Percentiles rank a stretch among this genome's conserved stretches.
Evolutionary conservation across 2,329 filamentous ascomycete species (phyloP).

Genomic region (Talaromyces sp.): DNA sequence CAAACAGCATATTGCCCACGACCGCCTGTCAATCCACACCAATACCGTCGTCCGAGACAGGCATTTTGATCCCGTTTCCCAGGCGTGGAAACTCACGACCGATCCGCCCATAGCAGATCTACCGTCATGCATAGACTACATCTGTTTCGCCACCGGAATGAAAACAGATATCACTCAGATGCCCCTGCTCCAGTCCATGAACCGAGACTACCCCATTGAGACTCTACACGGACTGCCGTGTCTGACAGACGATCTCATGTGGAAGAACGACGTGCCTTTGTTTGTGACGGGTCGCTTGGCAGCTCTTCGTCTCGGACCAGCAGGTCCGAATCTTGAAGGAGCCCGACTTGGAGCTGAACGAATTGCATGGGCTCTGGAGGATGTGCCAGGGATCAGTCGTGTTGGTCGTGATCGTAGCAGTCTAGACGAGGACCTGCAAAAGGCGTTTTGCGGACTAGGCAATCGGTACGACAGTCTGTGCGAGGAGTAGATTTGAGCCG

Average conservation of each 20-base stretch:
- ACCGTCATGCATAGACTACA: conserved; percentile 52
- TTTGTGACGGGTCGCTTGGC: conserved; percentile 67
- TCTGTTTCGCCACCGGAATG: conserved; percentile 72
- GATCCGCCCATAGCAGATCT: conserved; percentile 49
- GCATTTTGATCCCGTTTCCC: conserved; percentile 42
- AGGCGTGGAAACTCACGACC: conserved; percentile 50
- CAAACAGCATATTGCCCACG: conserved; percentile 51
- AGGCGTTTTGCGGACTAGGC: conserved; percentile 36
- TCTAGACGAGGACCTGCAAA: conserved; percentile 20
- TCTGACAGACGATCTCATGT: conserved; percentile 70
- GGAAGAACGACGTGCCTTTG: conserved; percentile 65
- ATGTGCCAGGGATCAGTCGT: conserved; percentile 40
- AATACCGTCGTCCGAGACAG: conserved; percentile 53
- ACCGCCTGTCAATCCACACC: conserved; percentile 52
- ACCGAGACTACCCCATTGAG: conserved; percentile 55
- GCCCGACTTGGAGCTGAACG: conserved; percentile 68
- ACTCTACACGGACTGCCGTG: conserved; percentile 64
- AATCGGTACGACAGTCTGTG: conserved; percentile 32
- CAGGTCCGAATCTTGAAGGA: conserved; percentile 68
- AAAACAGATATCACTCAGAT: conserved; percentile 57
- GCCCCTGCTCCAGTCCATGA: conserved; percentile 57
- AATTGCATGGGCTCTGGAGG: conserved; percentile 64
- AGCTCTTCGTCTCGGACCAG: conserved; percentile 63
- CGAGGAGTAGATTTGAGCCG: conserved; percentile 1
- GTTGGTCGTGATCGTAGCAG: conserved; percentile 13